Conservation (phyloP, 257 asterid genomes). For the Euphrasia confusa region DNA sequence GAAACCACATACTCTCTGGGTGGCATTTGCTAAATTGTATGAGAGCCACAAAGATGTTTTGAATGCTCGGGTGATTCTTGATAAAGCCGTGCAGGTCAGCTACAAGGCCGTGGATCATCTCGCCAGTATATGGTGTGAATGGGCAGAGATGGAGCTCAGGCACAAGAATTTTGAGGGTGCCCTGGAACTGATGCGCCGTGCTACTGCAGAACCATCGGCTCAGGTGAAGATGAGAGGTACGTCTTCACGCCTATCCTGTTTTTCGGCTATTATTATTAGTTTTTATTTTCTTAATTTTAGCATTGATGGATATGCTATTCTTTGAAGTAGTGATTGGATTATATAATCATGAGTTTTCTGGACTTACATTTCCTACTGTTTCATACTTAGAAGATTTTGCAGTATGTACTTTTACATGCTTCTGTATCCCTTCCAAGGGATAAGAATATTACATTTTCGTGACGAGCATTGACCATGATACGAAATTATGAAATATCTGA, state of each 20-base stretch:
- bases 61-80: conserved; percentile 88
- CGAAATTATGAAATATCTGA: too few relatives aligned
- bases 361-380: conserved; percentile 1
- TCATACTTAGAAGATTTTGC: neutral
- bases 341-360: neutral
- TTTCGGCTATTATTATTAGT: neutral
- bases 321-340: conserved; percentile 15
- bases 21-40: conserved; percentile 83
- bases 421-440: too few relatives aligned
- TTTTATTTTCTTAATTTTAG: conserved; percentile 5
- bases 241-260: conserved; percentile 1
- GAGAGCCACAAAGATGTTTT: conserved; percentile 73
- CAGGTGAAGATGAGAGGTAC: conserved; percentile 98
- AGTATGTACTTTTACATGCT: neutral
- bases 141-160: conserved; percentile 99
- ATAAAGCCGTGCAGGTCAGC: conserved; percentile 95
- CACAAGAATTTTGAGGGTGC: conserved; percentile 90
- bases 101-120: conserved; percentile 88
- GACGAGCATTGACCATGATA: too few relatives aligned
- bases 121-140: conserved; percentile 94
- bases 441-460: too few relatives aligned
- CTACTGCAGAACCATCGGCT: conserved; percentile 95
- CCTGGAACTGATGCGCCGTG: conserved; percentile 87
- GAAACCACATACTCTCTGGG: conserved; percentile 96
- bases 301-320: conserved; percentile 11